Evolutionary conservation across 1,284 basidiomycete genomes (phyloP), one percentile per base, ranked within the genome.

Genomic region (Sutorius eximius): DNA sequence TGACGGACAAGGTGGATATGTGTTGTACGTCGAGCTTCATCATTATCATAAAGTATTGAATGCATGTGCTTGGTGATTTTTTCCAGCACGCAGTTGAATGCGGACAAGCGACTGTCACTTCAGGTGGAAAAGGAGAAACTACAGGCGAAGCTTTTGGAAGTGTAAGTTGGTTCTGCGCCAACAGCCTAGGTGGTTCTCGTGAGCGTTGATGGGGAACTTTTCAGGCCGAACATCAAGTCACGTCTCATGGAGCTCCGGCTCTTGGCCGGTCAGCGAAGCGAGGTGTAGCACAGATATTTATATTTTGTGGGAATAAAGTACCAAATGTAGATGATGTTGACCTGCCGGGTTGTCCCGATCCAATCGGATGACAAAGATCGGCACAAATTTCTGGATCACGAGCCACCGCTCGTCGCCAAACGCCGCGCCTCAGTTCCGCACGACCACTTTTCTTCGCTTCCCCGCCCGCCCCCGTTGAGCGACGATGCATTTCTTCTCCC

Each of bases 91-190:
- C 87, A 92, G 67, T 77, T 99, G 32, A 91, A 98, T 66, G 91
- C 94, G 10, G 93, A 97, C 74, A 91, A 89, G 72, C 83, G 97
- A 24, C 77, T 98, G 45, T 91, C 89, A 1, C 75, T 98, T 49
- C 94, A 98, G 73, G 93, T 96, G 71, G 95, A 98, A 81, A 97
- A 95, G 73, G 90, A 94, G 70, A 81, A 79, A 18, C 68, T 95
- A 42, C 91, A 93, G 65, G 77, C 86, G 32, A 93, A 88, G 66
- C 72, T 95, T 57, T 76, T 89, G 32, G 91, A 93, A 72, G 86
- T 94, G 85, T 89, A 68, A 76, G 86, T 64, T 11, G 44, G 42
- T 37, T 44, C 27, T 44, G 43, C 12, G 11, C 22, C 1, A 2
- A 41, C 13, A 6, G 4, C 24, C 24, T 27, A 6, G 34, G 37